Percentiles rank a stretch among this genome's conserved stretches.
phyloP scores from a whole-genome alignment of 2,329 filamentous ascomycete genomes.

The Knufia petricola region DNA sequence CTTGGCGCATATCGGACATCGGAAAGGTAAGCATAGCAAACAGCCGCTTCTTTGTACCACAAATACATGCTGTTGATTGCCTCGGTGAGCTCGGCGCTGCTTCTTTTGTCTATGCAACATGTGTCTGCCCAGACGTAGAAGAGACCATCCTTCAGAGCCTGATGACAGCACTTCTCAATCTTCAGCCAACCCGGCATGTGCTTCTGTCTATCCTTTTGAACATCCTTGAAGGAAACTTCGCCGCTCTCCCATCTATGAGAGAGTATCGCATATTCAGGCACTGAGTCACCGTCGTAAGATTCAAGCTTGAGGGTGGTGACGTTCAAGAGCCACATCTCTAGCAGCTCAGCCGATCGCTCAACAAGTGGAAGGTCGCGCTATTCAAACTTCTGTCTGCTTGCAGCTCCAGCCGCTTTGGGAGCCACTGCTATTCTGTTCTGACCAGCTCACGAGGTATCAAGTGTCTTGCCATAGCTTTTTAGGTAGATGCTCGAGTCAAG shows the following conservation, averaged over 20 bases:
- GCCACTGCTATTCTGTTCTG: too few species aligned
- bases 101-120: constrained; percentile 24
- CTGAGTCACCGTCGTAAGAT: not conserved
- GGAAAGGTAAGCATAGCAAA: constrained; percentile 11
- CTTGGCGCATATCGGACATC: constrained; percentile 1
- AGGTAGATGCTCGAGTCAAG: too few species aligned
- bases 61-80: constrained; percentile 9
- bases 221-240: not conserved
- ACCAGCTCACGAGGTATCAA: too few species aligned
- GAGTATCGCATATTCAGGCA: not conserved
- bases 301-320: not conserved
- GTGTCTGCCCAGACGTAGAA: constrained; percentile 24
- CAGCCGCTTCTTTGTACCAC: constrained; percentile 19
- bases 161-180: not conserved
- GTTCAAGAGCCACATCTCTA: not conserved
- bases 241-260: not conserved
- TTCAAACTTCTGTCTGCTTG: too few species aligned
- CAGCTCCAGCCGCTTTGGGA: too few species aligned
- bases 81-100: constrained; percentile 20
- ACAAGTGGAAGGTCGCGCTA: too few species aligned
- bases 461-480: too few species aligned
- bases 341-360: not conserved
- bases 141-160: constrained; percentile 3
- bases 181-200: not conserved
- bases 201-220: not conserved